Percentiles rank a stretch among this genome's conserved stretches.
Evolutionary conservation across 2,329 filamentous ascomycete genomes (phyloP).

Genomic region (Metarhizium robertsii): DNA sequence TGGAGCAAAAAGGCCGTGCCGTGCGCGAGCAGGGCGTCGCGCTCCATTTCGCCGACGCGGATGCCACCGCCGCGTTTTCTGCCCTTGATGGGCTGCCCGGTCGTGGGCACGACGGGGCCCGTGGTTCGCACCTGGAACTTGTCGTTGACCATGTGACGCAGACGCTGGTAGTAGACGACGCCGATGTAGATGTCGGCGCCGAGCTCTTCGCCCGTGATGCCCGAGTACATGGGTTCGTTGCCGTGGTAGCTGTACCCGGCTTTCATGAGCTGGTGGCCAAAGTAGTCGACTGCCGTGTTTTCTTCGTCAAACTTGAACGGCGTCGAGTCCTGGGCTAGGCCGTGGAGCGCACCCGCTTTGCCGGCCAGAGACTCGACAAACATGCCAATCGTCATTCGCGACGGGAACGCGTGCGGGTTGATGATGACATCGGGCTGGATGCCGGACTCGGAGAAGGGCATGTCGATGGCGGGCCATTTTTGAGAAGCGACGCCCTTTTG

Average conservation of each 20-base stretch:
- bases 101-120: constrained; percentile 80
- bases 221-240: constrained; percentile 97
- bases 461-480: constrained; percentile 87
- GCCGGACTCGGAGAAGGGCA: constrained; percentile 94
- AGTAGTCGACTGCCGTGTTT: constrained; percentile 86
- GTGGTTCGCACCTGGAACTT: constrained; percentile 98
- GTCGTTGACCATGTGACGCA: constrained; percentile 99
- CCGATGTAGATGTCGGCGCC: constrained; percentile 94
- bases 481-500: constrained; percentile 97
- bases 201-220: constrained; percentile 90
- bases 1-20: constrained; percentile 91
- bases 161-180: constrained; percentile 94
- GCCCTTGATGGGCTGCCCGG: constrained; percentile 94
- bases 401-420: constrained; percentile 98
- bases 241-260: constrained; percentile 97
- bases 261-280: constrained; percentile 88
- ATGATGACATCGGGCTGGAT: constrained; percentile 98
- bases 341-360: constrained; percentile 88
- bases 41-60: constrained; percentile 98
- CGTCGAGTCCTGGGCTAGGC: constrained; percentile 90
- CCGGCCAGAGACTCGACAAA: constrained; percentile 96
- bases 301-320: constrained; percentile 93
- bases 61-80: constrained; percentile 96
- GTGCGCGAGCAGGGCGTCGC: constrained; percentile 88
- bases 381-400: constrained; percentile 99